These are phyloP conservation scores for Thamnidium elegans DNA, from an alignment of 192 early-diverging fungal genomes.

Conservation along the genomic window DNA sequence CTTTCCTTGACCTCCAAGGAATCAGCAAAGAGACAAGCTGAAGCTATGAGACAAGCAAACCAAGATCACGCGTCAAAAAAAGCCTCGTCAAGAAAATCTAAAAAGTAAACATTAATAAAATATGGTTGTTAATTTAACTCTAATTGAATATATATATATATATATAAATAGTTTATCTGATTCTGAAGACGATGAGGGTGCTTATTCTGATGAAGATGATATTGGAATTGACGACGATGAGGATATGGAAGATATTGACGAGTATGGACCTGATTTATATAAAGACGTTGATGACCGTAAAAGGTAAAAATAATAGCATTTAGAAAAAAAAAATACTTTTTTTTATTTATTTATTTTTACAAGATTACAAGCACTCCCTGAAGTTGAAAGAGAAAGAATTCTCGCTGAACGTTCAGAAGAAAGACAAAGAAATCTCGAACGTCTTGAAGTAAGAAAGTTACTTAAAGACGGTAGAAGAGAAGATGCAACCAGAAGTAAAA, in stretches of 20 bases:
- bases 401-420: constrained; percentile 72
- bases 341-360: neutral
- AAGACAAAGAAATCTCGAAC: constrained; percentile 35
- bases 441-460: constrained; percentile 37
- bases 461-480: constrained; percentile 39
- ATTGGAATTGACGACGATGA: constrained; percentile 46
- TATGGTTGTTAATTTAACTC: neutral
- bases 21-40: constrained; percentile 1
- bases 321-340: too few species aligned
- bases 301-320: constrained; percentile 6
- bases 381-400: constrained; percentile 76
- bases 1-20: constrained; percentile 24
- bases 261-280: constrained; percentile 74
- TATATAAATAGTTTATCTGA: constrained; percentile 23
- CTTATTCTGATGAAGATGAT: constrained; percentile 44
- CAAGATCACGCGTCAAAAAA: too few species aligned
- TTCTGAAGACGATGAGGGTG: constrained; percentile 39
- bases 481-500: constrained; percentile 34
- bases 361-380: constrained; percentile 58
- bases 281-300: constrained; percentile 64
- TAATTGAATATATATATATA: neutral
- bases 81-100: neutral
- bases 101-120: constrained; percentile 6
- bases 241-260: constrained; percentile 58
- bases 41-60: neutral